Base-by-base conservation (phyloP, 1,284 basidiomycete genomes). In the Ganoderma lingzhi region DNA sequence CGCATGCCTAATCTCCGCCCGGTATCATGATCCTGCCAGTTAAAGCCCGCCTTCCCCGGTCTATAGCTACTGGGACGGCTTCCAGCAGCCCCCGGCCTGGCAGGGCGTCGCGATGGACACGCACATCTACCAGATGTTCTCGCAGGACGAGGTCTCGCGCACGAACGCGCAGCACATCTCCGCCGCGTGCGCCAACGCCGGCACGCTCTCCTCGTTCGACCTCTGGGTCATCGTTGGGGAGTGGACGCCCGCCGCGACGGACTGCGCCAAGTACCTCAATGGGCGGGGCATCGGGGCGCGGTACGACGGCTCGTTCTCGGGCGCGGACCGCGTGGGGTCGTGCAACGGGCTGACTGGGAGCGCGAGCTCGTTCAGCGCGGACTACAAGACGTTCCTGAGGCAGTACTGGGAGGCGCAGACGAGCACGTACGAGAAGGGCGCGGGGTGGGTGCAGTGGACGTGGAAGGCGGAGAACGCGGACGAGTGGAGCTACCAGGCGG, bases 91-190 rank as follows among this genome's bases (percentile, higher is more conserved):
- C 35, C 88, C 90, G 0, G 65, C 80, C n/a, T 90, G 74, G 80
- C 84, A 85, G 70, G 90, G 89, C 44, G 95, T 97, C 35, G 87
- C 91, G 32, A 86, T 98, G 81, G 96, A 98, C 80, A 94, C 89
- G 41, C 93, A 93, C 75, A 87, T 91, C 68, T 94, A 96, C 79
- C 93, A 95, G 76, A 88, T 96, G 78, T 96, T 96, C 83, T 87
- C 85, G 41, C 78, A 88, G 64, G 80, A 81, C 32, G 91, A 85
- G 39, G 86, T 88, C 63, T 80, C 83, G 15, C 84, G 85, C 80
- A 82, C 82, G 64, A 80, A 89, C 72, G 75, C 84, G 30, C 78
- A 92, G 71, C 94, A 96, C 76, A 91, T 96, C 63, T 69, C 81
- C 66, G 80, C 86, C 53, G 92, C 92, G 6, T 96, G 95, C 78